phyloP scores from a whole-genome alignment of 805 yeast species.

The Sungouiella thailandica region DNA sequence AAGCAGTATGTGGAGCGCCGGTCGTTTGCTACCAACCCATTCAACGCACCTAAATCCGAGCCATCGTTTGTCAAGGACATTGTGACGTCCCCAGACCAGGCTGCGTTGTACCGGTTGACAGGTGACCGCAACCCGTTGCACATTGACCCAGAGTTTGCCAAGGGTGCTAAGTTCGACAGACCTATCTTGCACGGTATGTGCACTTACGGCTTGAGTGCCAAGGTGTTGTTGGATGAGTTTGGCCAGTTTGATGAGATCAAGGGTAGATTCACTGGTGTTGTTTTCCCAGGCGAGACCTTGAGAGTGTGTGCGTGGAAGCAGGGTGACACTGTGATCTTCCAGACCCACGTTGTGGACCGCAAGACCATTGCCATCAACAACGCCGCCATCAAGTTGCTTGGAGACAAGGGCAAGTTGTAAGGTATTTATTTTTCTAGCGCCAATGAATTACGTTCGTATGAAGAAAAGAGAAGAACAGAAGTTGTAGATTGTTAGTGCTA shows the following conservation, averaged over 20 bases:
- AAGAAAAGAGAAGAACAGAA: too few relatives aligned
- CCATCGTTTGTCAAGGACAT: constrained; percentile 66
- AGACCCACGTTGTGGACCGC: constrained; percentile 76
- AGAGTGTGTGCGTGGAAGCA: constrained; percentile 80
- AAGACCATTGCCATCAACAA: constrained; percentile 73
- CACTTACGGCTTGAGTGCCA: constrained; percentile 76
- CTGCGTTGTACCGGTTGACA: constrained; percentile 83
- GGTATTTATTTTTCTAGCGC: background rate
- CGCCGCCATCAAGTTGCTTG: constrained; percentile 68
- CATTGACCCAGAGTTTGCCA: constrained; percentile 87
- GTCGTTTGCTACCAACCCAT: constrained; percentile 57
- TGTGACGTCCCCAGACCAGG: constrained; percentile 65
- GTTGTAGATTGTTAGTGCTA: too few relatives aligned
- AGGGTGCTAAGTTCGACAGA: constrained; percentile 73
- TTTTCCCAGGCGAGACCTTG: constrained; percentile 91
- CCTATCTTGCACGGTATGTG: constrained; percentile 95
- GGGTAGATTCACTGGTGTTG: constrained; percentile 85
- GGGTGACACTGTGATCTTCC: constrained; percentile 68
- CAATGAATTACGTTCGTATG: background rate
- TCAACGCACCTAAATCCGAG: constrained; percentile 51
- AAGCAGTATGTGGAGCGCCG: constrained; percentile 44
- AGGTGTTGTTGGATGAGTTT: constrained; percentile 69
- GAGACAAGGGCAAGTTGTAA: constrained; percentile 38
- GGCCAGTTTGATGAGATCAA: constrained; percentile 83
- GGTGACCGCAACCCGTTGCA: constrained; percentile 96